A percentile compares a stretch with the other conserved stretches of the same genome.
Evolutionary conservation across 352 stramenopile species (phyloP).

Genomic region (Blastocystis hominis): DNA sequence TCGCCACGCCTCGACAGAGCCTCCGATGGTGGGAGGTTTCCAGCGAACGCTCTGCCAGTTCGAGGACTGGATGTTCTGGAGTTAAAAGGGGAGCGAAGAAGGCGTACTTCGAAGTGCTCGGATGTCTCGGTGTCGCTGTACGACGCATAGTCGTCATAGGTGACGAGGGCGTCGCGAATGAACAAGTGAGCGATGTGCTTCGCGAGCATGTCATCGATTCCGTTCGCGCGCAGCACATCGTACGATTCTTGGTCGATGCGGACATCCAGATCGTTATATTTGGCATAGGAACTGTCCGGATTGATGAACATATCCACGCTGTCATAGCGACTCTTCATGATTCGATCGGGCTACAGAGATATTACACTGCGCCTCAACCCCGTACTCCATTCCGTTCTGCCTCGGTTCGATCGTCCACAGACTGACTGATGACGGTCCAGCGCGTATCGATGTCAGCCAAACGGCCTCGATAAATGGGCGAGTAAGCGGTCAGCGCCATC

Average conservation of each 20-base stretch:
- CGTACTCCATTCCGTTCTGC: conserved; percentile 65
- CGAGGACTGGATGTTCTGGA: conserved; percentile 97
- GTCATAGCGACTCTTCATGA: conserved; percentile 88
- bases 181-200: conserved; percentile 97
- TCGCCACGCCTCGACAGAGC: conserved; percentile 66
- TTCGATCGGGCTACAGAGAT: conserved; percentile 28
- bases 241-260: conserved; percentile 85
- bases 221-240: conserved; percentile 74
- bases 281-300: conserved; percentile 63
- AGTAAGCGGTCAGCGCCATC: conserved; percentile 91
- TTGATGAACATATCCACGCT: conserved; percentile 65
- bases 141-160: conserved; percentile 77
- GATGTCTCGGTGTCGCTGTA: conserved; percentile 73
- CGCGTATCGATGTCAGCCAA: conserved; percentile 80
- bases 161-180: conserved; percentile 90
- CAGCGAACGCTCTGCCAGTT: conserved; percentile 99
- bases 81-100: background rate
- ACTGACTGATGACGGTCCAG: conserved; percentile 90
- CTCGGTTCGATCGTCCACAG: conserved; percentile 84
- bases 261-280: conserved; percentile 81
- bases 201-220: conserved; percentile 85
- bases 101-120: conserved; percentile 60
- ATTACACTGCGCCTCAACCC: background rate
- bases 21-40: conserved; percentile 87
- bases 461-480: conserved; percentile 85